phyloP scores from a whole-genome alignment of 208 protist genomes.

The Wallacemonas sp. region DNA sequence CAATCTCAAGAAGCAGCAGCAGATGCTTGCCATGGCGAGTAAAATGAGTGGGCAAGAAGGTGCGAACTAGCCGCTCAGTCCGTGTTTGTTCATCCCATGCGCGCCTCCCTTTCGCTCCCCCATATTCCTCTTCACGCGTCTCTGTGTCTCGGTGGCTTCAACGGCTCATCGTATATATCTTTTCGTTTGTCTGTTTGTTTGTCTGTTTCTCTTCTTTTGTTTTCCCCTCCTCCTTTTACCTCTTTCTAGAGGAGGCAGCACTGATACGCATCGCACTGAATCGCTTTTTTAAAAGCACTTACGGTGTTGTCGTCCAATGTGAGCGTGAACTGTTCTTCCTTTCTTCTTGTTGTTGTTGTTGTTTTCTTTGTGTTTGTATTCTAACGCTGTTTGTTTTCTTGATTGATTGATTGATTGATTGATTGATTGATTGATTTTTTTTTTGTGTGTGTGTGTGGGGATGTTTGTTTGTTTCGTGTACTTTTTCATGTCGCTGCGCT shows the following conservation, averaged over 20 bases:
- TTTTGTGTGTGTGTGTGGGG: no score
- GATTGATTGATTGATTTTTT: no score
- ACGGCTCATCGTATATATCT: not conserved
- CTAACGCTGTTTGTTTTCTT: not conserved
- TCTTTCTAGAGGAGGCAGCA: not conserved
- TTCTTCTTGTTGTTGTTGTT: not conserved
- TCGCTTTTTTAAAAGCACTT: not conserved
- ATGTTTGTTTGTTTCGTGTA: no score
- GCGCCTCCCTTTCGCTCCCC: no score
- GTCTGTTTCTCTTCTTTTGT: conserved; percentile 19
- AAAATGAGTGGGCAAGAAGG: not conserved
- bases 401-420: no score
- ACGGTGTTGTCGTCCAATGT: not conserved
- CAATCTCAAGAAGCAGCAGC: conserved; percentile 16
- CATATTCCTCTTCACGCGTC: not conserved
- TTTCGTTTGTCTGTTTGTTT: not conserved
- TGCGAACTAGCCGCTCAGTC: not conserved
- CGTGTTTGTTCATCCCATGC: no score
- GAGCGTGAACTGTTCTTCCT: not conserved
- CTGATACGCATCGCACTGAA: not conserved
- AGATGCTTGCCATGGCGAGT: conserved; percentile 10
- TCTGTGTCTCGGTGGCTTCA: not conserved
- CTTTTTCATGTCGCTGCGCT: no score
- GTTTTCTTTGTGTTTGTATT: not conserved
- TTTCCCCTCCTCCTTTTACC: conserved; percentile 5